Percentiles rank a stretch among this genome's conserved stretches.
These are phyloP conservation scores for Strigomonas galati DNA, from an alignment of 208 protist genomes.

Conservation along the genomic window DNA sequence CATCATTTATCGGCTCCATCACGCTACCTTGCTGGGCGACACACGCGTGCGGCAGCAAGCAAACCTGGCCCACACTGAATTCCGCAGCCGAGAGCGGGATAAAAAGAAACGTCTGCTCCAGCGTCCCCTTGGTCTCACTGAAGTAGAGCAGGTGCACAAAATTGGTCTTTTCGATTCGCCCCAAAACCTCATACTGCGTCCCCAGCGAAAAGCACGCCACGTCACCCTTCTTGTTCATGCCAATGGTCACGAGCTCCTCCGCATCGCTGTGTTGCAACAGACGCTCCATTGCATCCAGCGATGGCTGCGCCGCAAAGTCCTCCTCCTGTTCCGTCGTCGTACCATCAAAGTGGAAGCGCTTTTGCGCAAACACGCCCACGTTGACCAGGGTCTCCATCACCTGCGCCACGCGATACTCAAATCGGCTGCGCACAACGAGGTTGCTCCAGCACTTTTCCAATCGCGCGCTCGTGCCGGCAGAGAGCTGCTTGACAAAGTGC, in stretches of 20 bases:
- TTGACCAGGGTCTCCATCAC: conserved; percentile 53
- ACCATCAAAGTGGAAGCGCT: not conserved
- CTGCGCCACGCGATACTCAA: conserved; percentile 61
- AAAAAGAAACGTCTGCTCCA: not conserved
- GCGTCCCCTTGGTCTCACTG: not conserved
- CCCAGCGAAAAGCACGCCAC: not conserved
- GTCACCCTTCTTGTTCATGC: not conserved
- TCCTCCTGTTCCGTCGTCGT: not conserved
- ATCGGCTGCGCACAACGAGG: conserved; percentile 41
- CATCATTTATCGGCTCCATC: conserved; percentile 31
- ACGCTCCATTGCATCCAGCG: conserved; percentile 4
- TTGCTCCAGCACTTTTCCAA: conserved; percentile 61
- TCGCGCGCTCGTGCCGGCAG: conserved; percentile 32
- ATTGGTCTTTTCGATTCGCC: not conserved
- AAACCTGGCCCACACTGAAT: not conserved
- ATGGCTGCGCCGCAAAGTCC: not conserved
- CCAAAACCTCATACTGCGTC: not conserved
- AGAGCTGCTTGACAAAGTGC: conserved; percentile 42
- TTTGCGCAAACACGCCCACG: conserved; percentile 39
- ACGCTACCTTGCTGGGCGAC: conserved; percentile 63
- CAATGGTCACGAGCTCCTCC: not conserved
- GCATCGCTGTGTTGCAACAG: not conserved
- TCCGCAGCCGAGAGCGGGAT: not conserved
- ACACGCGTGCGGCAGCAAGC: conserved; percentile 49
- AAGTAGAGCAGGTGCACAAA: not conserved